Evolutionary conservation across 805 yeast species (phyloP).

Genomic region (Brettanomyces nanus): DNA sequence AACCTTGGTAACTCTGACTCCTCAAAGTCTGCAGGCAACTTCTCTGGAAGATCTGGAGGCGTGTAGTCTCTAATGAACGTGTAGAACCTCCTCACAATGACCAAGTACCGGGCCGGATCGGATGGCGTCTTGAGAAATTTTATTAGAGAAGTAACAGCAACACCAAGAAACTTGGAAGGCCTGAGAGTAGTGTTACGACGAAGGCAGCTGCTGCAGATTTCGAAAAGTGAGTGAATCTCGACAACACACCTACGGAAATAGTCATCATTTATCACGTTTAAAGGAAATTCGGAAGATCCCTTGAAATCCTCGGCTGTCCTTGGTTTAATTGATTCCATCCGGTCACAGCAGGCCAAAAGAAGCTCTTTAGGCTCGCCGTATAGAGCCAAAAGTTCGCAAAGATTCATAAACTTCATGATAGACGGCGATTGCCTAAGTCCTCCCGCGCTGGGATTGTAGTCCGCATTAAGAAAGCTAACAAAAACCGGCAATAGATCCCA

Average conservation of each 20-base stretch:
- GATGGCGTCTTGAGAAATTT: constrained; percentile 40
- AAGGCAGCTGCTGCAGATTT: constrained; percentile 51
- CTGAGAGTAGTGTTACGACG: constrained; percentile 56
- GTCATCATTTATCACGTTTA: constrained; percentile 2
- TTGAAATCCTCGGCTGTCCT: background rate
- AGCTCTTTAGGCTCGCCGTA: constrained; percentile 79
- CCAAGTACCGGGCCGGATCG: constrained; percentile 18
- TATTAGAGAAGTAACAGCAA: constrained; percentile 53
- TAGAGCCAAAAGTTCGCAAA: constrained; percentile 56
- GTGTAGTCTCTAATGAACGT: constrained; percentile 51
- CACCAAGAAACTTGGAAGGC: constrained; percentile 74
- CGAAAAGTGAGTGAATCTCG: constrained; percentile 58
- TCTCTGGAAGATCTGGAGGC: constrained; percentile 36
- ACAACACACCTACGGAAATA: constrained; percentile 33
- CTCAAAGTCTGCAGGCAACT: constrained; percentile 27
- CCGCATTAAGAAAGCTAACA: constrained; percentile 40
- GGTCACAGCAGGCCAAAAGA: constrained; percentile 62
- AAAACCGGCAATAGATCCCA: constrained; percentile 86
- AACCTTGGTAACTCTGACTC: constrained; percentile 32
- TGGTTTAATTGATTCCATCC: constrained; percentile 26
- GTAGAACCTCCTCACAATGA: constrained; percentile 55
- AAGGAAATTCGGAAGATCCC: background rate
- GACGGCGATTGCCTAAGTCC: constrained; percentile 32
- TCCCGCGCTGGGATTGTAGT: constrained; percentile 25
- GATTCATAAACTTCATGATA: constrained; percentile 29